Evolutionary conservation across 352 stramenopile genomes (phyloP), one percentile per base, ranked within the genome.

Genomic region (Globisporangium emineosum): DNA sequence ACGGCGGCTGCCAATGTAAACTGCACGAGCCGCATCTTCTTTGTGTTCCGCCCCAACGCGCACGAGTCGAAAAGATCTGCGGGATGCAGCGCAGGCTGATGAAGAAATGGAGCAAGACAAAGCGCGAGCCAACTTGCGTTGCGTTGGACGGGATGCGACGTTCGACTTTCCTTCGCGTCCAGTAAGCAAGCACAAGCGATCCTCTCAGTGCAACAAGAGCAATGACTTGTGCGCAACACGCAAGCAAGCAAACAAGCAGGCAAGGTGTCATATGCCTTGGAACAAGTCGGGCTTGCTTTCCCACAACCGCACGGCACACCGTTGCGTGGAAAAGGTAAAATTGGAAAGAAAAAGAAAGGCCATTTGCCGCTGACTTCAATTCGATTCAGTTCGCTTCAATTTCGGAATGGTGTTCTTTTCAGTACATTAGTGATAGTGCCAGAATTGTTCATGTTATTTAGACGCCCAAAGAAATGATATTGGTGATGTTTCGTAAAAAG

Each of bases 11-110:
- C 52, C 10, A 66, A 32, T 17, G 29, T n/a, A 1, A 61, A 3
- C 19, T 43, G 60, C 21, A 55, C 27, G 29, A 66, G 30, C 2
- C 60, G 60, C 60, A 66, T 66, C n/a, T 43, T 47, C 40, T 47
- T 47, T 47, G 40, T 21, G 40, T 47, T 47, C 40, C 40, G 40
- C 40, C 40, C 40, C 37, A 5, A 43, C 9, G 17, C 40, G 40
- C 10, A 40, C 33, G 10, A 40, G 19, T 33, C 21, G 23, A 43
- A 53, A 62, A 35, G 56, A 42, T 60, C 51, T 32, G 27, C 51
- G 51, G 2, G 37, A 45, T 43, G 29, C 35, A 40, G 50, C 27
- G 19, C 21, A 35, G 27, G 17, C 15, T 56, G 50, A 43, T 17
- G 7, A 35, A 5, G 17, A 19, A n/a, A 58, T 33, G 17, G n/a